Evolutionary conservation across 2,329 filamentous ascomycete genomes (phyloP).

Genomic region (Thermochaetoides dissita): DNA sequence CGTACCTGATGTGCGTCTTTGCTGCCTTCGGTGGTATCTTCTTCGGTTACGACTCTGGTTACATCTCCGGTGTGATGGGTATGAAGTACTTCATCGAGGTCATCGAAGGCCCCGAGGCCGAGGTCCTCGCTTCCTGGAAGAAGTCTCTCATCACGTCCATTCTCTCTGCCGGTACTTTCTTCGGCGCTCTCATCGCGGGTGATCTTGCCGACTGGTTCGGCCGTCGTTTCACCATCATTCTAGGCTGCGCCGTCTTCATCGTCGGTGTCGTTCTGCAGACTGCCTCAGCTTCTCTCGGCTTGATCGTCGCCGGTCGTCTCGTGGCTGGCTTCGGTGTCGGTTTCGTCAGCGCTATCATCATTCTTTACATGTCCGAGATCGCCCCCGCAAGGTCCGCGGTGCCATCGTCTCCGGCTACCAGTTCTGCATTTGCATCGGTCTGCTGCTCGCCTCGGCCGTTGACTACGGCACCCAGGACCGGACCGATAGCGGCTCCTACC

Average conservation of each 20-base stretch:
- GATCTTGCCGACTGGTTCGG: slow-evolving; percentile 52
- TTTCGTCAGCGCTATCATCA: slow-evolving; percentile 44
- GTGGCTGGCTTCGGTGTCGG: slow-evolving; percentile 52
- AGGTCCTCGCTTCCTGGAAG: slow-evolving; percentile 10
- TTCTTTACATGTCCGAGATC: slow-evolving; percentile 54
- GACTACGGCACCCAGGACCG: slow-evolving; percentile 48
- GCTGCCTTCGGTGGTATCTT: slow-evolving; percentile 46
- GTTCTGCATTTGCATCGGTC: slow-evolving; percentile 61
- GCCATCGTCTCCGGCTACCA: slow-evolving; percentile 62
- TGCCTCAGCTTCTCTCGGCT: slow-evolving; percentile 37
- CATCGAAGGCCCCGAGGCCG: slow-evolving; percentile 11
- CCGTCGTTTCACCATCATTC: slow-evolving; percentile 42
- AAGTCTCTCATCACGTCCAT: slow-evolving; percentile 47
- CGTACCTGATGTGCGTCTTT: slow-evolving; percentile 46
- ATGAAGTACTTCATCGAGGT: slow-evolving; percentile 23
- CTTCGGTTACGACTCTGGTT: slow-evolving; percentile 45
- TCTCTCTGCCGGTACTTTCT: slow-evolving; percentile 50
- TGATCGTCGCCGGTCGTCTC: slow-evolving; percentile 42
- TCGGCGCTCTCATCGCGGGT: slow-evolving; percentile 49
- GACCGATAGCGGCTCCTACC: slow-evolving; percentile 47
- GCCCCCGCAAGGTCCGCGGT: slow-evolving; percentile 49
- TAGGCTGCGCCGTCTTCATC: slow-evolving; percentile 48
- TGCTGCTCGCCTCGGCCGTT: slow-evolving; percentile 54
- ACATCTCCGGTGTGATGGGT: slow-evolving; percentile 35
- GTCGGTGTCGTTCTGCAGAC: slow-evolving; percentile 47